Evolutionary conservation across 1,139 yeast species (phyloP), one percentile per base, ranked within the genome.

Genomic region (Yarrowia galli): DNA sequence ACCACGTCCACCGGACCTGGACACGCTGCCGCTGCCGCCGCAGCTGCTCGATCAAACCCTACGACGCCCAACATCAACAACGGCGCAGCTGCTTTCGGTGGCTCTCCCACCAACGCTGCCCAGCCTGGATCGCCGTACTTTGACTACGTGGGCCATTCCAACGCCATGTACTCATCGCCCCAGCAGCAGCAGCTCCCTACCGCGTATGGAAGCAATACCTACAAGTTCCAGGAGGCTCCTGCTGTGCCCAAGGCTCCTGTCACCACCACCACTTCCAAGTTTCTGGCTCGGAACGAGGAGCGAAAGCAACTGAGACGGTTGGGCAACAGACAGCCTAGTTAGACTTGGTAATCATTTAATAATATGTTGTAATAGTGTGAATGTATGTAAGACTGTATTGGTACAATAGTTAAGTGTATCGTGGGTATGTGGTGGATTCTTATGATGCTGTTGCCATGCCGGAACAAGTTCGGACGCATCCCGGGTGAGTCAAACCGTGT

Each of bases 251-350:
- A 48, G 45, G 25, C 68, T 18, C 56, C 53, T 22, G 54, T 40
- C 25, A 43, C 64, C 15, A 48, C 56, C 12, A 20, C 64, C 46
- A 54, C 68, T 5, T 65, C 68, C 56, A 54, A 45, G 65, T 65
- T 65, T 38, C 22, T 65, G 40, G 65, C 63, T 3, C 54, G 65
- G 12, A 65, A 65, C 40, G 68, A 65, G 49, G 68, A 65, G 42
- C 45, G 68, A 10, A 65, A 65, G 63, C 63, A 54, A 28, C 38
- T 65, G 46, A 43, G 68, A n/a, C 64, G 68, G 15, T 25, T 54
- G 54, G 66, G 66, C n/a, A 45, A 61, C 56, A 25, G 64, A 28
- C 64, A 58, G 64, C 64, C 64, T 13, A 58, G 64, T 32, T 58
- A 58, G 64, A 32, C 25, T 15, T 18, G 45, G 45, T n/a, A 53